Percentiles rank a stretch among this genome's conserved stretches.
Conservation (phyloP, 78 protist genomes). For the Speleostelium caveatum region DNA sequence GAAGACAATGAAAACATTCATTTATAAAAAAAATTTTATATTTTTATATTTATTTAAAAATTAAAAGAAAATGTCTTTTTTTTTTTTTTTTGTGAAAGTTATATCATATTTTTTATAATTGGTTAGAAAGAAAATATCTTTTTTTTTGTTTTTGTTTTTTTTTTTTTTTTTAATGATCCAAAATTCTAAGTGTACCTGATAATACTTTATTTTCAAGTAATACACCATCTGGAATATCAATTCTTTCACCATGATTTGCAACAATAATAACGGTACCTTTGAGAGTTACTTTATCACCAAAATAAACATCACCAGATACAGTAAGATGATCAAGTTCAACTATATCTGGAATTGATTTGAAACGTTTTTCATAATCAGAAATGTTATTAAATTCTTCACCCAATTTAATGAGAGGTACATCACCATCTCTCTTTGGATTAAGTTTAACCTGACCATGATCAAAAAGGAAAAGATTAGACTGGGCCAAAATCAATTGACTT, state of each 20-base stretch:
- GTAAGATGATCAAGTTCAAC: conserved; percentile 92
- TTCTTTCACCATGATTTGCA: conserved; percentile 84
- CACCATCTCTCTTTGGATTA: conserved; percentile 63
- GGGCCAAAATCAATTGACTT: conserved; percentile 92
- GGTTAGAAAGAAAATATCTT: neutral
- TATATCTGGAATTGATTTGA: conserved; percentile 90
- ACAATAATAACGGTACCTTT: conserved; percentile 93
- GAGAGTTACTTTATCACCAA: conserved; percentile 87
- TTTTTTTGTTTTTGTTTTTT: conserved; percentile 3
- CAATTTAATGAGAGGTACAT: conserved; percentile 90
- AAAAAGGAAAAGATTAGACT: conserved; percentile 89
- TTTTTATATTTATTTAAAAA: too few species aligned
- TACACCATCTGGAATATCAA: conserved; percentile 93
- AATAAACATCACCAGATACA: conserved; percentile 94
- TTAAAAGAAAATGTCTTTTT: neutral
- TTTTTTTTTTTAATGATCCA: conserved; percentile 76
- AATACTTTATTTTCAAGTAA: conserved; percentile 91
- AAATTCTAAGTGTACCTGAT: conserved; percentile 88
- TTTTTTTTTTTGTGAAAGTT: neutral
- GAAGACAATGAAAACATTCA: too few species aligned
- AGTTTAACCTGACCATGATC: conserved; percentile 73
- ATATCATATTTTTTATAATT: too few species aligned
- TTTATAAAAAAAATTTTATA: too few species aligned
- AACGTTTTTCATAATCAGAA: conserved; percentile 69
- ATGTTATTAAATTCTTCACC: conserved; percentile 86